Evolutionary conservation across 768 basidiomycete genomes (phyloP).

Genomic region (Tricholoma saponaceum): DNA sequence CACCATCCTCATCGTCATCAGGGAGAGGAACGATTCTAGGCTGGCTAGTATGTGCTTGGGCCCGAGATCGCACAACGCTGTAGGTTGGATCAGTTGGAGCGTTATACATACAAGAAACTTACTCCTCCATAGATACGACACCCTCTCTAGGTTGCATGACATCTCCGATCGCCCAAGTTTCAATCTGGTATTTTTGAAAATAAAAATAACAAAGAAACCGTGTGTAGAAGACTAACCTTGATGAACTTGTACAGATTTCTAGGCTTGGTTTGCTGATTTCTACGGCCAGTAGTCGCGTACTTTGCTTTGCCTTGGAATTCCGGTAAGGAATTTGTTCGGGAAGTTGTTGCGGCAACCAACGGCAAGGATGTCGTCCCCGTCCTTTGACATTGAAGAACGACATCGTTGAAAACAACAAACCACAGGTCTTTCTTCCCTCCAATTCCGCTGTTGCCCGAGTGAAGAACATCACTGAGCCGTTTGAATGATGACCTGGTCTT

Average conservation of each 20-base stretch:
- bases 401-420: slow-evolving; percentile 96
- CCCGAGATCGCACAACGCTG: slow-evolving; percentile 71
- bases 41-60: slow-evolving; percentile 40
- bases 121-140: slow-evolving; percentile 91
- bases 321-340: slow-evolving; percentile 74
- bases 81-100: slow-evolving; percentile 6
- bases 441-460: slow-evolving; percentile 44
- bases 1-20: slow-evolving; percentile 51
- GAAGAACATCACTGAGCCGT: slow-evolving; percentile 85
- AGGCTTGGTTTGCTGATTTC: slow-evolving; percentile 74
- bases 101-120: slow-evolving; percentile 25
- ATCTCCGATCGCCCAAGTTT: slow-evolving; percentile 83
- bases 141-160: slow-evolving; percentile 74
- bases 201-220: neutral
- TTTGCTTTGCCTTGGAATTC: slow-evolving; percentile 82
- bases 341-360: slow-evolving; percentile 61
- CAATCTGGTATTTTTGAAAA: slow-evolving; percentile 48
- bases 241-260: slow-evolving; percentile 93
- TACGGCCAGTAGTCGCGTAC: slow-evolving; percentile 76
- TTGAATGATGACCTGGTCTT: slow-evolving; percentile 86
- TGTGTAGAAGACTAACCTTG: slow-evolving; percentile 51
- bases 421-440: slow-evolving; percentile 84
- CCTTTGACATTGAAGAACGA: slow-evolving; percentile 86
- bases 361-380: slow-evolving; percentile 87
- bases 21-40: slow-evolving; percentile 69